Base-by-base conservation (phyloP, 805 yeast genomes). In the Candida patagonica region DNA sequence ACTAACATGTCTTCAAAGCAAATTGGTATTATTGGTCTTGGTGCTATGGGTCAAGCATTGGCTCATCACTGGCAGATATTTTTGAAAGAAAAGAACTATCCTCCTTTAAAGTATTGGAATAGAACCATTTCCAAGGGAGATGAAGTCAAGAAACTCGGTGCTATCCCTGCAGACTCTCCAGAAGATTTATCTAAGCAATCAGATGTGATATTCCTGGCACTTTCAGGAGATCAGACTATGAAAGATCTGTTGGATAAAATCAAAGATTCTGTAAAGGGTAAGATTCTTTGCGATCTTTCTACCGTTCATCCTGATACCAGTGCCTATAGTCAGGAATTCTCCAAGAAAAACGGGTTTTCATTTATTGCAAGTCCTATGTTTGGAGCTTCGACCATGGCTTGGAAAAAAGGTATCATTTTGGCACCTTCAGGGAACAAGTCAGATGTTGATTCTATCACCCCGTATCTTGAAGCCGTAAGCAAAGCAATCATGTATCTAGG, bases 221-320 rank as follows among this genome's bases (percentile, higher is more conserved):
- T 48, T 22, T 29, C 52, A 10, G 43, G 40, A 26, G 52, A 48
- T 26, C 34, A 37, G 7, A 39, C 42, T 6, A 35, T 42, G 16
- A 36, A 30, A 13, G 37, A 35, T n/a, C 32, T 35, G n/a, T n/a
- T 42, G 12, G 40, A 37, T 10, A 24, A 19, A 4, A 20, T 32
- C 15, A 19, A 31, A 15, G 29, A 30, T 4, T 12, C 17, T n/a
- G 37, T 35, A 19, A 37, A 40, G 19, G 55, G 54, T 20, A 53
- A 48, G 42, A 22, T 52, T 21, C 40, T 55, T 24, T 47, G 46
- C 22, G 59, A 55, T 27, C 44, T 52, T 33, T 42, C 55, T 19
- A 55, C 59, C 9, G 46, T 55, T 23, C 53, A 44, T 33, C 59
- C 59, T 9, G 53, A 50, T 30, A 55, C 59, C 6, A 42, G 53